A percentile compares a stretch with the other conserved stretches of the same genome.
Evolutionary conservation across 108 stramenopile genomes (phyloP).

Genomic region (Schizochytrium sp.): DNA sequence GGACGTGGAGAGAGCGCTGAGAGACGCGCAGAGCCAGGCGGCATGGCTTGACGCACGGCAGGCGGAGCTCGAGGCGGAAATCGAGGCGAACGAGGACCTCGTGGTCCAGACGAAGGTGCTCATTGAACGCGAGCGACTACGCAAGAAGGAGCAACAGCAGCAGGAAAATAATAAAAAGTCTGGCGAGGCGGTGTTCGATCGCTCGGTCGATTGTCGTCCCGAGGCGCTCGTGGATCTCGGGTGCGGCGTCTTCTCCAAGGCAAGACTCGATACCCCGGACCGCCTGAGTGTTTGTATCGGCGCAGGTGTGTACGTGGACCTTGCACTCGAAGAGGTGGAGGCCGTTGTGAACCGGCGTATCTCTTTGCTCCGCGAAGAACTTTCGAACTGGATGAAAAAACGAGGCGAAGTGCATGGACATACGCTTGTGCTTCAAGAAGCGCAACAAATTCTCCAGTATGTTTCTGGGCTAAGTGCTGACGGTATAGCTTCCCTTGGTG

Average conservation of each 20-base stretch:
- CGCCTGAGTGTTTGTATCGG: background rate
- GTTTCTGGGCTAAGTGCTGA: background rate
- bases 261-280: background rate
- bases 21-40: background rate
- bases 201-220: background rate
- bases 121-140: background rate
- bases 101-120: background rate
- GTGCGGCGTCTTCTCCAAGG: background rate
- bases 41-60: background rate
- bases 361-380: background rate
- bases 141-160: background rate
- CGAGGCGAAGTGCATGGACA: background rate
- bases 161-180: background rate
- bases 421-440: background rate
- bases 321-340: background rate
- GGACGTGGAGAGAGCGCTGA: background rate
- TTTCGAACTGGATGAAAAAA: background rate
- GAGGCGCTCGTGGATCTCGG: background rate
- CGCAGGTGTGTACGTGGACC: background rate
- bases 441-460: background rate
- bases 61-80: background rate
- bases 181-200: background rate
- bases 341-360: background rate
- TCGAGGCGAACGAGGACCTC: background rate
- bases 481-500: background rate